Evolutionary conservation across 2,329 filamentous ascomycete species (phyloP), one percentile per base, ranked within the genome.

Genomic region (Colletotrichum musae): DNA sequence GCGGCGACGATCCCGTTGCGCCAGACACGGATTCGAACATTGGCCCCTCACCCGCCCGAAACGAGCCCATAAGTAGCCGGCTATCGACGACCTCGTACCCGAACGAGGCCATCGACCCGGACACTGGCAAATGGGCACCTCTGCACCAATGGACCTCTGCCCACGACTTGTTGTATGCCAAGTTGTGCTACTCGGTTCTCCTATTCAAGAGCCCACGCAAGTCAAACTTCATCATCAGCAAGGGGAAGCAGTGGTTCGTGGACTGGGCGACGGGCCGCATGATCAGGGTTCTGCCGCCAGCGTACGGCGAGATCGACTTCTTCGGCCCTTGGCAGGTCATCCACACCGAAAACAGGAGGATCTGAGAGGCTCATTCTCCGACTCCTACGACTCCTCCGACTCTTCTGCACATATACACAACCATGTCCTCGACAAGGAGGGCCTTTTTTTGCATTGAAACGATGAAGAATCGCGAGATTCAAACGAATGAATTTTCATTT

Each of bases 91-190:
- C 84, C 3, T 83, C 82, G 18, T 85, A 84, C 70, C 80, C 78
- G 12, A 83, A 86, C 72, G 79, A 81, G 36, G 81, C 80, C 24
- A 77, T 86, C 64, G 83, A 86, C 68, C 80, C 82, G 6, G 80
- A 80, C 50, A 85, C 85, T 13, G 87, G 80, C 47, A 90, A 90
- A 75, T 90, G 88, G 88, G 79, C 82, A 56, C 88, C 88, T 2
- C 80, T 83, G 67, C 86, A 89, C 73, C 78, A 81, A 59, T 89
- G 87, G 87, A 86, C 86, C 6, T 79, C 79, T 52, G 83, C 83
- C 41, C 87, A 89, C 77, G 88, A 90, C 73, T 82, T 88, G 77
- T 79, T 89, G 32, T 90, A 90, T 69, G 88, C 88, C 59, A 88
- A 87, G 76, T 81, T 88, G 10, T 90, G 88, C 77, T 89, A 89